Percentiles rank a stretch among this genome's conserved stretches.
phyloP scores from a whole-genome alignment of 495 filamentous ascomycete species.

The Parathielavia hyrcaniae region DNA sequence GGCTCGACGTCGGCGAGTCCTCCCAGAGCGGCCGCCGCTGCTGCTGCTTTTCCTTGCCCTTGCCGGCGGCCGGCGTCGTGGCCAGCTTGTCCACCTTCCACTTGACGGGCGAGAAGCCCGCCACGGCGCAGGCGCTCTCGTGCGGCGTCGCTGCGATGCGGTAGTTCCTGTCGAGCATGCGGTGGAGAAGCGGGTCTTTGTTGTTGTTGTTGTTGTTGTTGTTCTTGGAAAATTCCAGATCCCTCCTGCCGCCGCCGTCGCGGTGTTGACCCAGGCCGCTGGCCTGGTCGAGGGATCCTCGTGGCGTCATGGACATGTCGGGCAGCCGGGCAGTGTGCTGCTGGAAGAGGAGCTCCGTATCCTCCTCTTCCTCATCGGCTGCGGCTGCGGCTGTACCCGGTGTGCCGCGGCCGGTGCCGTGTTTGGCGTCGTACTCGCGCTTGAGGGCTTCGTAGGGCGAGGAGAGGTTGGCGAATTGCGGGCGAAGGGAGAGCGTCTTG shows the following conservation, averaged over 20 bases:
- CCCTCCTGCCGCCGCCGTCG: constrained; percentile 37
- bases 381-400: not conserved
- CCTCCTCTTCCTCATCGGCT: constrained; percentile 33
- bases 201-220: constrained; percentile 24
- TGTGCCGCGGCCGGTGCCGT: constrained; percentile 13
- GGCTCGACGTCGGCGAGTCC: constrained; percentile 66
- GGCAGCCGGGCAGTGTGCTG: constrained; percentile 45
- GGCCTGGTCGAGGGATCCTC: constrained; percentile 30
- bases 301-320: constrained; percentile 52
- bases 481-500: constrained; percentile 34
- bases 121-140: constrained; percentile 32
- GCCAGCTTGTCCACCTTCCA: constrained; percentile 32
- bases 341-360: constrained; percentile 40
- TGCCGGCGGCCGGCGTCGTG: constrained; percentile 13
- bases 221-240: constrained; percentile 37
- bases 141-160: constrained; percentile 87
- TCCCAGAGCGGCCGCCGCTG: constrained; percentile 34
- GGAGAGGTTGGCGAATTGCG: constrained; percentile 54
- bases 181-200: constrained; percentile 74
- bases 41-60: constrained; percentile 35
- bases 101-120: constrained; percentile 31
- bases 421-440: constrained; percentile 45
- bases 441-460: constrained; percentile 62
- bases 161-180: constrained; percentile 86
- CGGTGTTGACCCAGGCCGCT: constrained; percentile 25